Percentiles rank a stretch among this genome's conserved stretches.
These are phyloP conservation scores for Colletotrichum orbiculare DNA, from an alignment of 2,329 filamentous ascomycete species.

Conservation along the genomic window DNA sequence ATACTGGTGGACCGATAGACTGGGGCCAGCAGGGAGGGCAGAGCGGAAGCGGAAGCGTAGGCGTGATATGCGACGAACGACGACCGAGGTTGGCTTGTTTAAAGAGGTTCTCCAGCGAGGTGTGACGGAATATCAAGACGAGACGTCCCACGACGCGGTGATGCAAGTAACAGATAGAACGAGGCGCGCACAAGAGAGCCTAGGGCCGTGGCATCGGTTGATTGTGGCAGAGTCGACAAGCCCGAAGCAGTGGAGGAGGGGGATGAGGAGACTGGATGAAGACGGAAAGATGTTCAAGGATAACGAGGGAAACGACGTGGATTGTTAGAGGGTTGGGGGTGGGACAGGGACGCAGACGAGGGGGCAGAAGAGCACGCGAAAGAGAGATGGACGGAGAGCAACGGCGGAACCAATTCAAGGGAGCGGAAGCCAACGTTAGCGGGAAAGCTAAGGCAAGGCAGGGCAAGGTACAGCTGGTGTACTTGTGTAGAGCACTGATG, in stretches of 20 bases:
- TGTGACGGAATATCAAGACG: background rate
- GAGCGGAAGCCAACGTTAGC: slow-evolving; percentile 22
- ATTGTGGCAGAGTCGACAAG: slow-evolving; percentile 33
- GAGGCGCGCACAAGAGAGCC: slow-evolving; percentile 25
- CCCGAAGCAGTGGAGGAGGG: slow-evolving; percentile 29
- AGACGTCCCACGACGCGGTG: slow-evolving; percentile 14
- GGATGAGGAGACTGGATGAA: background rate
- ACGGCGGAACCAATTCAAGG: slow-evolving; percentile 21
- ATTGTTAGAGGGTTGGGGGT: slow-evolving; percentile 18
- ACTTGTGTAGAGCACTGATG: too few relatives aligned
- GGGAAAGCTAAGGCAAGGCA: background rate
- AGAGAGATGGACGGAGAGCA: slow-evolving; percentile 1
- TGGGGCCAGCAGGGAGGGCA: slow-evolving; percentile 21
- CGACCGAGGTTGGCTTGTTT: slow-evolving; percentile 15
- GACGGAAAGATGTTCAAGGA: slow-evolving; percentile 23
- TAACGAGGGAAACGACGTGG: slow-evolving; percentile 23
- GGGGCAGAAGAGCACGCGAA: background rate
- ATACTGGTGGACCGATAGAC: slow-evolving; percentile 21
- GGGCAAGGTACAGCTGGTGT: too few relatives aligned
- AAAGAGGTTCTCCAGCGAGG: slow-evolving; percentile 12
- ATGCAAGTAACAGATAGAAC: slow-evolving; percentile 11
- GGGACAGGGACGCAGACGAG: slow-evolving; percentile 17
- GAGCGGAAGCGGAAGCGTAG: background rate
- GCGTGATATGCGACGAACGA: slow-evolving; percentile 23
- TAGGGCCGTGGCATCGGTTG: slow-evolving; percentile 19